Conservation (phyloP, 1,139 yeast species). For the Candida sp. region DNA sequence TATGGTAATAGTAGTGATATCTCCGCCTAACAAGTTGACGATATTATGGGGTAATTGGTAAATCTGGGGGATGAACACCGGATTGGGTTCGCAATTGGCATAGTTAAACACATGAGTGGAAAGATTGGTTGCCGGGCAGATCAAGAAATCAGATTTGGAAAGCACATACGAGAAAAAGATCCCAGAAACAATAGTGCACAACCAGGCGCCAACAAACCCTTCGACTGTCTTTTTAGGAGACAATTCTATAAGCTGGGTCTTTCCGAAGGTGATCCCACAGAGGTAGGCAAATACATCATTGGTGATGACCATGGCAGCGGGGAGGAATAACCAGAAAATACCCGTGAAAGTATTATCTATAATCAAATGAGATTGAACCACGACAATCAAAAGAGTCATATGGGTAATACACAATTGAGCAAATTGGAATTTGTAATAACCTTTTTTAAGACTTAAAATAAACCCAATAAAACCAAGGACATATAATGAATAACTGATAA, state of each 20-base stretch:
- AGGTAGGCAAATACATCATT: conserved; percentile 96
- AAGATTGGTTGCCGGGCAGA: conserved; percentile 80
- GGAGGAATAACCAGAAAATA: conserved; percentile 90
- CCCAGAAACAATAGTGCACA: conserved; percentile 81
- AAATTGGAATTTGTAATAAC: conserved; percentile 87
- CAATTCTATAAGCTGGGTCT: conserved; percentile 86
- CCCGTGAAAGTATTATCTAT: conserved; percentile 89
- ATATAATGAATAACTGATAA: conserved; percentile 80
- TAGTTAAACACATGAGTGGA: conserved; percentile 48
- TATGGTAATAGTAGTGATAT: conserved; percentile 48
- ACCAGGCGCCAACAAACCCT: conserved; percentile 98
- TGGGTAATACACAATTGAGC: conserved; percentile 93
- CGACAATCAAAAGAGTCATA: conserved; percentile 87
- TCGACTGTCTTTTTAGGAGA: conserved; percentile 98
- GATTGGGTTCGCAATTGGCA: conserved; percentile 75
- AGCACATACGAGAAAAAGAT: conserved; percentile 61
- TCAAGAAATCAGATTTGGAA: conserved; percentile 68
- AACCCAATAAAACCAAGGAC: conserved; percentile 87
- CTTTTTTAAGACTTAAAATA: conserved; percentile 86
- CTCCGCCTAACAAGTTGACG: conserved; percentile 31
- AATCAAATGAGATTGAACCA: conserved; percentile 91
- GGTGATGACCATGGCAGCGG: conserved; percentile 87
- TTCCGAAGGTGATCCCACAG: conserved; percentile 96
- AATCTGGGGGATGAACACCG: conserved; percentile 79
- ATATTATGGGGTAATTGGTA: conserved; percentile 72